Evolutionary conservation across 2,329 filamentous ascomycete species (phyloP), one percentile per base, ranked within the genome.

Genomic region (Trichoderma sp.): DNA sequence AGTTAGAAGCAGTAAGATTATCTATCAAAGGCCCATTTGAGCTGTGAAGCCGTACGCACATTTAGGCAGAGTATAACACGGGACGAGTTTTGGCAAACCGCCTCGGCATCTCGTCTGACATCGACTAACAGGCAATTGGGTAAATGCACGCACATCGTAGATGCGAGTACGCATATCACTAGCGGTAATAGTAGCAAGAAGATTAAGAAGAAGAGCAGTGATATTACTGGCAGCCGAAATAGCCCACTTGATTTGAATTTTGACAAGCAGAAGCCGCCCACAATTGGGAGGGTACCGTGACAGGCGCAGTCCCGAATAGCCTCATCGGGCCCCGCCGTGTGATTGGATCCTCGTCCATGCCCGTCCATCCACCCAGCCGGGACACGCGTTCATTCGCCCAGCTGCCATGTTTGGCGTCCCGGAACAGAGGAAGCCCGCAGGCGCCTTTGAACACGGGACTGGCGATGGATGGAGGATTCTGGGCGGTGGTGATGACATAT

Each of bases 331-430:
- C 21, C 31, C 52, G 21, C 35, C 62, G 62, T 65, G 24, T 65
- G 52, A 65, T 65, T 65, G 62, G 62, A n/a, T 29, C 52, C 62
- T 13, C 49, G 16, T 52, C 49, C 62, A 14, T 57, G 49, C 62
- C 7, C 49, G 16, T 52, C 49, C 62, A n/a, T 57, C 62, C 62
- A 65, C 56, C 49, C 52, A 33, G 49, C 62, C 16, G 62, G 62
- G 35, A 65, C 62, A 65, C 62, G 52, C 62, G 62, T 56, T 65
- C 62, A 65, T 65, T 65, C 62, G 62, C 62, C 35, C 62, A 63
- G 62, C 19, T 29, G 55, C 31, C 55, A 19, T 37, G 10, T 58
- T 37, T 21, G 55, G 55, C 52, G 52, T 56, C 52, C 16, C 52
- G n/a, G 31, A 37, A 27, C 11, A 4, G 37, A 57, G 35, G 33